Evolutionary conservation across 441 rosid genomes (phyloP).

Genomic region (Brassica balearica): DNA sequence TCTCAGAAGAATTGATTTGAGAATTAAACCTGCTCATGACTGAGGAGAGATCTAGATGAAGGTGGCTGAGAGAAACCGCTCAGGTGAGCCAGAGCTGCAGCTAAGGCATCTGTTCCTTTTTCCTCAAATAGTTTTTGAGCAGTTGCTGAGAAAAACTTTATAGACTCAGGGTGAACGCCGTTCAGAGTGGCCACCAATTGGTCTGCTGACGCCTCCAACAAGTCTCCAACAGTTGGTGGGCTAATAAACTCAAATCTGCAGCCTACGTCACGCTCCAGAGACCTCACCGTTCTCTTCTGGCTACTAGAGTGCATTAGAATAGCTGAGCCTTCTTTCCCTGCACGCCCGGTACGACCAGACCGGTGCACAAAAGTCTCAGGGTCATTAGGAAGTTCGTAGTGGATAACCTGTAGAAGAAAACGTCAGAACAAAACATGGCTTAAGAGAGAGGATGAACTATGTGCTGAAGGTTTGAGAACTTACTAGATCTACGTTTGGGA

Average conservation of each 20-base stretch:
- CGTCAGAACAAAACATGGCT: constrained; percentile 34
- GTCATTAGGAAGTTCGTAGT: constrained; percentile 97
- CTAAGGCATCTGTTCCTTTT: constrained; percentile 87
- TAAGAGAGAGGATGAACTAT: background rate
- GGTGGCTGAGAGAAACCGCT: constrained; percentile 96
- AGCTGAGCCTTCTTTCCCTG: constrained; percentile 93
- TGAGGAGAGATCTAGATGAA: constrained; percentile 90
- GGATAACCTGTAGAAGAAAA: constrained; percentile 68
- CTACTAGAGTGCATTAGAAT: constrained; percentile 77
- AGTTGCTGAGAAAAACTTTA: constrained; percentile 76
- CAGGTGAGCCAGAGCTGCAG: constrained; percentile 93
- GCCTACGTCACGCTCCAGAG: constrained; percentile 96
- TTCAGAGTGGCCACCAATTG: constrained; percentile 83
- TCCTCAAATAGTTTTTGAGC: constrained; percentile 79
- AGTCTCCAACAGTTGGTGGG: constrained; percentile 76
- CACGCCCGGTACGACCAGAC: constrained; percentile 98
- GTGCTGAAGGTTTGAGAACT: constrained; percentile 29
- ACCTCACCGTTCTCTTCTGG: constrained; percentile 89
- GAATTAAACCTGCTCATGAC: constrained; percentile 77
- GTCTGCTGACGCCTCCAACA: constrained; percentile 88
- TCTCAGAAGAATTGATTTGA: background rate
- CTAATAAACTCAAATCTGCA: constrained; percentile 89
- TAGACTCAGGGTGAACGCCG: constrained; percentile 90
- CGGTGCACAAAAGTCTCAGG: constrained; percentile 98
- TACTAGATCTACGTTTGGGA: constrained; percentile 95